These are phyloP conservation scores for Aspergillus ustus DNA, from an alignment of 2,329 filamentous ascomycete genomes.

Conservation along the genomic window DNA sequence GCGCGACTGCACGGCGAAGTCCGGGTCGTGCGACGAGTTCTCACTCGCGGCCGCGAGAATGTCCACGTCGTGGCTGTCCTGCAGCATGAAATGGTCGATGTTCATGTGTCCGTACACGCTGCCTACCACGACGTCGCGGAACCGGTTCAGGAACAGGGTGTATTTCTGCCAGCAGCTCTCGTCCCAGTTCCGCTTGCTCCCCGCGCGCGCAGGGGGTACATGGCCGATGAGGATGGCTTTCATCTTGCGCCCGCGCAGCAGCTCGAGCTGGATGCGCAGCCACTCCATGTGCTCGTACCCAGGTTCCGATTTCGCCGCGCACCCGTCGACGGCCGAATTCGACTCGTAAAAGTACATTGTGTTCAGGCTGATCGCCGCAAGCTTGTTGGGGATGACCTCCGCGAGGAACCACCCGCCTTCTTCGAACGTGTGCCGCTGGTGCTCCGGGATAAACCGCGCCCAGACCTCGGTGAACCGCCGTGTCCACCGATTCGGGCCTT, in stretches of 20 bases:
- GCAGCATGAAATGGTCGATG: conserved; percentile 93
- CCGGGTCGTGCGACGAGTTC: conserved; percentile 22
- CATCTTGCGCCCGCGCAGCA: conserved; percentile 80
- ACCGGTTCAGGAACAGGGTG: conserved; percentile 85
- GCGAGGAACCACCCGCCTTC: conserved; percentile 94
- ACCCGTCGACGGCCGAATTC: conserved; percentile 93
- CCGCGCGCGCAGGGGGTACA: conserved; percentile 85
- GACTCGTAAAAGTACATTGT: conserved; percentile 95
- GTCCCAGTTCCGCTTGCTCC: conserved; percentile 87
- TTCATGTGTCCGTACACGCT: conserved; percentile 96
- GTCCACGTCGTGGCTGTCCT: conserved; percentile 79
- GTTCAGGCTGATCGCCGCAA: conserved; percentile 93
- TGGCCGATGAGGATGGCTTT: conserved; percentile 95
- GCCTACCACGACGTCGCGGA: conserved; percentile 82
- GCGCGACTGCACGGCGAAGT: conserved; percentile 63
- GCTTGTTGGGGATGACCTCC: conserved; percentile 82
- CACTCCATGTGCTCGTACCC: conserved; percentile 96
- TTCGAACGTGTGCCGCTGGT: conserved; percentile 86
- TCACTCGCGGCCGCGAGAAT: conserved; percentile 49
- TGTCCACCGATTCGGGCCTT: conserved; percentile 87
- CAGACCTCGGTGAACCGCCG: conserved; percentile 77
- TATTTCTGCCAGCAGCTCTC: conserved; percentile 99
- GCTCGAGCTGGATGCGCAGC: conserved; percentile 85
- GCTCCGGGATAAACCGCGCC: conserved; percentile 86
- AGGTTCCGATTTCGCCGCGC: conserved; percentile 75